These are phyloP conservation scores for Lasiodiplodia gonubiensis DNA, from an alignment of 2,329 filamentous ascomycete species.

Conservation along the genomic window DNA sequence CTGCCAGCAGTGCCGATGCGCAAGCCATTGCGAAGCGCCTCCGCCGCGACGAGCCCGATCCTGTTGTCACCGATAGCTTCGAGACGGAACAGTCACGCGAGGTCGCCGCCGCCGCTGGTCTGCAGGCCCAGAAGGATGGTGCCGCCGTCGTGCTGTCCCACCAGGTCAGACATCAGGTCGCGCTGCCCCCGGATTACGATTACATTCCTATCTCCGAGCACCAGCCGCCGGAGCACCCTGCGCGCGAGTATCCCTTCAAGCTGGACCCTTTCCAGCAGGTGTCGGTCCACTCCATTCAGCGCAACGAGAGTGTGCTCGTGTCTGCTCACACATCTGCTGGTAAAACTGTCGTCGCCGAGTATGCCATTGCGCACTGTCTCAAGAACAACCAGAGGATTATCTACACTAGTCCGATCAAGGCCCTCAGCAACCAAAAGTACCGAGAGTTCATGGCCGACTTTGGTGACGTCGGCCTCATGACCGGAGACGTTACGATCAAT, in stretches of 20 bases:
- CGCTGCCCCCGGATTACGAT: constrained; percentile 90
- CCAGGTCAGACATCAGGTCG: constrained; percentile 98
- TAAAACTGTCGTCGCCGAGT: constrained; percentile 98
- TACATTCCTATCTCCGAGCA: constrained; percentile 96
- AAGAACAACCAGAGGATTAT: constrained; percentile 98
- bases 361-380: constrained; percentile 95
- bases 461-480: constrained; percentile 97
- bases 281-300: constrained; percentile 91
- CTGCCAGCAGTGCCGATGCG: constrained; percentile 36
- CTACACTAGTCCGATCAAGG: constrained; percentile 99
- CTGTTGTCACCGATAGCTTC: constrained; percentile 90
- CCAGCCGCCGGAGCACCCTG: constrained; percentile 85
- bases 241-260: constrained; percentile 83
- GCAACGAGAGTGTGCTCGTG: constrained; percentile 94
- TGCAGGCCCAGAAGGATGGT: constrained; percentile 66
- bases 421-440: constrained; percentile 97
- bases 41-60: constrained; percentile 70
- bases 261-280: constrained; percentile 97
- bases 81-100: constrained; percentile 94
- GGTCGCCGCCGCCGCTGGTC: constrained; percentile 78
- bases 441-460: constrained; percentile 95
- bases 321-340: constrained; percentile 97
- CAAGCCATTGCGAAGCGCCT: constrained; percentile 66
- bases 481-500: constrained; percentile 98
- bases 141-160: constrained; percentile 84